These are phyloP conservation scores for Cucumis melo DNA, from an alignment of 306 rosid species.

Conservation along the genomic window DNA sequence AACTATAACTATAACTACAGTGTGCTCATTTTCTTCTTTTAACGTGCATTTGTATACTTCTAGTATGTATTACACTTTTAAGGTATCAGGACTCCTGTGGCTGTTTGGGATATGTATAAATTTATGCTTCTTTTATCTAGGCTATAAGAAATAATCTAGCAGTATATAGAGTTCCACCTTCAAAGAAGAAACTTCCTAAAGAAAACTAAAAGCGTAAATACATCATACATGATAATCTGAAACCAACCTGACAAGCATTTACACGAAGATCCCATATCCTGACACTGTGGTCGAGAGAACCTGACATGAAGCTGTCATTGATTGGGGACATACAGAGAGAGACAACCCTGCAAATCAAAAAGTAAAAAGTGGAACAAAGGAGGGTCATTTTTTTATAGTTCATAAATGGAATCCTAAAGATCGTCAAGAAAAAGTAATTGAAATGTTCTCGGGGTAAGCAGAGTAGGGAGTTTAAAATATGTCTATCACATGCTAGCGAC, in stretches of 20 bases:
- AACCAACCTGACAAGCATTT: constrained; percentile 88
- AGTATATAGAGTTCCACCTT: not conserved
- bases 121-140: not conserved
- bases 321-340: constrained; percentile 98
- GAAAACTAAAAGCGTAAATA: not conserved
- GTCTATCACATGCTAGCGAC: not conserved
- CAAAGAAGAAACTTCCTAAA: not conserved
- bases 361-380: not conserved
- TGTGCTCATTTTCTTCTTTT: not conserved
- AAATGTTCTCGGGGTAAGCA: not conserved
- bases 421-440: not conserved
- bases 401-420: not conserved
- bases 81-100: not conserved
- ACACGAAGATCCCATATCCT: constrained; percentile 99
- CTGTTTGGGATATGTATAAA: not conserved
- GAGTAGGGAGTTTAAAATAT: not conserved
- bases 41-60: not conserved
- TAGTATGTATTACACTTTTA: not conserved
- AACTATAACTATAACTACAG: not conserved
- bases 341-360: constrained; percentile 42
- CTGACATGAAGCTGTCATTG: constrained; percentile 98
- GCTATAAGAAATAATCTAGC: not conserved
- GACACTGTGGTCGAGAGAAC: constrained; percentile 82
- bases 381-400: not conserved
- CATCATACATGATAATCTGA: not conserved